These are phyloP conservation scores for Claviceps humidiphila DNA, from an alignment of 2,329 filamentous ascomycete genomes.

Conservation along the genomic window DNA sequence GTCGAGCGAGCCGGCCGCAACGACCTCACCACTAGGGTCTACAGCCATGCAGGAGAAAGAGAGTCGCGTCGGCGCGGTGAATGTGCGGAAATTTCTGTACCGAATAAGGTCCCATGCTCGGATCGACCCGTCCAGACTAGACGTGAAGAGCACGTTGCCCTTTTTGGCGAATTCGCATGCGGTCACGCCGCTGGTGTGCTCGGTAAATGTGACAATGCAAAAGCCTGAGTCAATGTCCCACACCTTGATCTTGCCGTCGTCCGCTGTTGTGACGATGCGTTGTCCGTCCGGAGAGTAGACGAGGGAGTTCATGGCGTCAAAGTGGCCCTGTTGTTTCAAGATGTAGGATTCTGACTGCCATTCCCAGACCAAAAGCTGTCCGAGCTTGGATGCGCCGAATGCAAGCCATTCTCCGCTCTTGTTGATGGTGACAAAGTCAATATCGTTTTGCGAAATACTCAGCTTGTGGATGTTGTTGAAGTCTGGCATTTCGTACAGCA, in stretches of 20 bases:
- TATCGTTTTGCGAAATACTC: slow-evolving; percentile 93
- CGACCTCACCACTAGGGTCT: slow-evolving; percentile 92
- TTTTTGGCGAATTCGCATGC: slow-evolving; percentile 90
- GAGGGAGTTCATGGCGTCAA: slow-evolving; percentile 87
- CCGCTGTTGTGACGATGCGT: slow-evolving; percentile 81
- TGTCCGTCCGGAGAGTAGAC: slow-evolving; percentile 91
- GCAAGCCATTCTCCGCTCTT: slow-evolving; percentile 92
- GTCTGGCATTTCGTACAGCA: slow-evolving; percentile 87
- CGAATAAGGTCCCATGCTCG: slow-evolving; percentile 92
- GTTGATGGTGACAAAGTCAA: slow-evolving; percentile 90
- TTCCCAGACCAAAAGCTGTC: slow-evolving; percentile 96
- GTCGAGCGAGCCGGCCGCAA: slow-evolving; percentile 88
- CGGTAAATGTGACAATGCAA: slow-evolving; percentile 95
- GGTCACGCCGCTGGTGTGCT: slow-evolving; percentile 88
- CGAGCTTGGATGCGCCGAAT: slow-evolving; percentile 88
- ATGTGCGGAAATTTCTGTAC: slow-evolving; percentile 94
- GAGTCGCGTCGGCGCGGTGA: slow-evolving; percentile 80
- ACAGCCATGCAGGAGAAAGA: slow-evolving; percentile 92
- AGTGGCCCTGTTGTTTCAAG: slow-evolving; percentile 93
- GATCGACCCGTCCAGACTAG: slow-evolving; percentile 86
- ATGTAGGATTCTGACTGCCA: slow-evolving; percentile 99
- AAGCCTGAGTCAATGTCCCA: slow-evolving; percentile 97
- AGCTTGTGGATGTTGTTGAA: slow-evolving; percentile 89
- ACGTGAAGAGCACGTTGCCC: slow-evolving; percentile 90
- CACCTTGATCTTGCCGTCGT: slow-evolving; percentile 96